Evolutionary conservation across 257 asterid genomes (phyloP).

Genomic region (Leptodermis oblonga): DNA sequence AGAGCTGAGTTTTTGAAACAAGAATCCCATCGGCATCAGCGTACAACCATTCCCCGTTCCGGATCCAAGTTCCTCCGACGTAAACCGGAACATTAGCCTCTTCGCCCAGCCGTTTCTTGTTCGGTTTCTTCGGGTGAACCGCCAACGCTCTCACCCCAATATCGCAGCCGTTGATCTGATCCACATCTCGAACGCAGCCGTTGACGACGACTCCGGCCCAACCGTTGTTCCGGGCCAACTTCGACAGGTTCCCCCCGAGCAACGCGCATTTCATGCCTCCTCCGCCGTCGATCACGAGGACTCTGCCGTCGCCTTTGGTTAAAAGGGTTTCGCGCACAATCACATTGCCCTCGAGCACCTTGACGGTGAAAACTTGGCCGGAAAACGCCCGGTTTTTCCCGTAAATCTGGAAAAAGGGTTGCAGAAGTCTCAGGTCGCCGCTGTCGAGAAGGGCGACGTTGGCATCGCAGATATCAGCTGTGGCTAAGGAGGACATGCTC

Average conservation of each 20-base stretch:
- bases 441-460: slow-evolving; percentile 45
- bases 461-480: slow-evolving; percentile 75
- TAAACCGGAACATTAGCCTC: slow-evolving; percentile 42
- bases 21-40: slow-evolving; percentile 83
- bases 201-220: slow-evolving; percentile 75
- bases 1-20: slow-evolving; percentile 64
- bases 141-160: slow-evolving; percentile 85
- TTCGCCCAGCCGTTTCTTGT: slow-evolving; percentile 58
- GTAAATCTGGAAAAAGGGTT: slow-evolving; percentile 69
- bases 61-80: slow-evolving; percentile 56
- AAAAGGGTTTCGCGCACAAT: slow-evolving; percentile 64
- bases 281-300: slow-evolving; percentile 75
- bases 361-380: slow-evolving; percentile 63
- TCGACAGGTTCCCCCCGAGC: slow-evolving; percentile 67
- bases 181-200: slow-evolving; percentile 75
- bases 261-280: slow-evolving; percentile 81
- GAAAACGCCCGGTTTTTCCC: slow-evolving; percentile 64
- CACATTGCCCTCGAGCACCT: slow-evolving; percentile 73
- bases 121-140: slow-evolving; percentile 65
- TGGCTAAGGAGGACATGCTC: slow-evolving; percentile 71
- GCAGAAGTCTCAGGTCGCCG: slow-evolving; percentile 67
- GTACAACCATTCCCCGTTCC: slow-evolving; percentile 82
- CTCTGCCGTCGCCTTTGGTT: slow-evolving; percentile 64
- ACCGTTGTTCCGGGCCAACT: slow-evolving; percentile 68
- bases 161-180: slow-evolving; percentile 75